Percentiles rank a stretch among this genome's conserved stretches.
Evolutionary conservation across 805 yeast species (phyloP).

Genomic region (Tetrapisispora fleetii): DNA sequence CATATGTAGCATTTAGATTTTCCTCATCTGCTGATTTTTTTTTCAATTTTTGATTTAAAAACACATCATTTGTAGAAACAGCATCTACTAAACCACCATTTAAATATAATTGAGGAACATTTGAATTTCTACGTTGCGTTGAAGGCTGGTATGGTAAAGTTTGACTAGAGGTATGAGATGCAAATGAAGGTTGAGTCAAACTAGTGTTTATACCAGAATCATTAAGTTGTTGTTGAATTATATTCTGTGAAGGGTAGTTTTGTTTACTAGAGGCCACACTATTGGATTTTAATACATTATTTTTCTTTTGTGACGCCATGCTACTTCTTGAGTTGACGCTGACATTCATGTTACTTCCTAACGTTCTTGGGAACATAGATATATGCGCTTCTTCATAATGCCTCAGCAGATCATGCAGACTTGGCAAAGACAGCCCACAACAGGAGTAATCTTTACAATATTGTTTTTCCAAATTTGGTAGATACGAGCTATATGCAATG

Average conservation of each 20-base stretch:
- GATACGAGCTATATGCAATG: slow-evolving; percentile 53
- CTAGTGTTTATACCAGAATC: background rate
- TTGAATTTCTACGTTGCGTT: background rate
- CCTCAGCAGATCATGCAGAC: slow-evolving; percentile 83
- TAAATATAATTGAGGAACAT: slow-evolving; percentile 27
- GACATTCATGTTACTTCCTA: background rate
- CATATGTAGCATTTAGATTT: background rate
- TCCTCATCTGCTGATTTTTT: background rate
- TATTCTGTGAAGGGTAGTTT: background rate
- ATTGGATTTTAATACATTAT: background rate
- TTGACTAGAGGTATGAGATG: background rate
- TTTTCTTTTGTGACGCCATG: background rate
- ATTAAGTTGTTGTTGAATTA: background rate
- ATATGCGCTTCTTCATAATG: slow-evolving; percentile 97
- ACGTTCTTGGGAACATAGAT: slow-evolving; percentile 33
- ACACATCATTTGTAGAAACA: slow-evolving; percentile 91
- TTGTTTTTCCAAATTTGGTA: slow-evolving; percentile 89
- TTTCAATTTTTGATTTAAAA: slow-evolving; percentile 34
- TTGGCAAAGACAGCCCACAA: slow-evolving; percentile 88
- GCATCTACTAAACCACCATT: slow-evolving; percentile 57
- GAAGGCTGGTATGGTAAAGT: background rate
- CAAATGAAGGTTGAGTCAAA: background rate
- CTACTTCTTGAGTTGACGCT: background rate
- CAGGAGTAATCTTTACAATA: slow-evolving; percentile 95
- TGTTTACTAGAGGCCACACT: background rate